Conservation (phyloP, 2,329 filamentous ascomycete genomes). For the Gaeumannomyces sp. region DNA sequence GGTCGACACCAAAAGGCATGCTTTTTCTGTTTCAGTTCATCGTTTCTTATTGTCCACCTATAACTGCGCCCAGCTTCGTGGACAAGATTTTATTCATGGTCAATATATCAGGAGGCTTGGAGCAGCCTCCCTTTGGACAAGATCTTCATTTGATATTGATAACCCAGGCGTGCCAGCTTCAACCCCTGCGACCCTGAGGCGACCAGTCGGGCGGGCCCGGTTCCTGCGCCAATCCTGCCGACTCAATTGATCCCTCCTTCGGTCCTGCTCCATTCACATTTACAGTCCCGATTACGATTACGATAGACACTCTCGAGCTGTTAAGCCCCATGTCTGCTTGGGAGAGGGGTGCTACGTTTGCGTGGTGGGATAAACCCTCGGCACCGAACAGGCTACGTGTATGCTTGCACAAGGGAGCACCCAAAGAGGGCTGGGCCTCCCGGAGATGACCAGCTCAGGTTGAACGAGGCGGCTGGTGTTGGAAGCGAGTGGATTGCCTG, state of each 20-base stretch:
- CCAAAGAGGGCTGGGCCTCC: too few species aligned
- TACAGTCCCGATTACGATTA: not conserved
- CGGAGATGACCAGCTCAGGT: too few species aligned
- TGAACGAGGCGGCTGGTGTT: too few species aligned
- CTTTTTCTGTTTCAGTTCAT: too few species aligned
- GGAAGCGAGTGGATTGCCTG: too few species aligned
- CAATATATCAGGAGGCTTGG: not conserved
- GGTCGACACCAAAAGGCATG: too few species aligned
- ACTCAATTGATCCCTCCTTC: not conserved
- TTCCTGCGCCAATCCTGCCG: not conserved
- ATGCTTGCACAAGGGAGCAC: too few species aligned
- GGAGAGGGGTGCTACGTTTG: too few species aligned
- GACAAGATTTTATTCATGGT: not conserved
- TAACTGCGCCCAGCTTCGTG: not conserved
- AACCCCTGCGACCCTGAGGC: not conserved
- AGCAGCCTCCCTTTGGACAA: not conserved
- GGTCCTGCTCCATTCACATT: not conserved
- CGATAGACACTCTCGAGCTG: not conserved
- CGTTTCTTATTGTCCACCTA: not conserved
- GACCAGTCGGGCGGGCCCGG: not conserved
- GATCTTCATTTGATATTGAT: not conserved
- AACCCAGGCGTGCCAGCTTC: not conserved
- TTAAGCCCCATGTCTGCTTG: too few species aligned
- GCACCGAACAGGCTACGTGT: too few species aligned
- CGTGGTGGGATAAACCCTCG: too few species aligned